Evolutionary conservation across 2,329 filamentous ascomycete species (phyloP).

Genomic region (Passalora sequoiae): DNA sequence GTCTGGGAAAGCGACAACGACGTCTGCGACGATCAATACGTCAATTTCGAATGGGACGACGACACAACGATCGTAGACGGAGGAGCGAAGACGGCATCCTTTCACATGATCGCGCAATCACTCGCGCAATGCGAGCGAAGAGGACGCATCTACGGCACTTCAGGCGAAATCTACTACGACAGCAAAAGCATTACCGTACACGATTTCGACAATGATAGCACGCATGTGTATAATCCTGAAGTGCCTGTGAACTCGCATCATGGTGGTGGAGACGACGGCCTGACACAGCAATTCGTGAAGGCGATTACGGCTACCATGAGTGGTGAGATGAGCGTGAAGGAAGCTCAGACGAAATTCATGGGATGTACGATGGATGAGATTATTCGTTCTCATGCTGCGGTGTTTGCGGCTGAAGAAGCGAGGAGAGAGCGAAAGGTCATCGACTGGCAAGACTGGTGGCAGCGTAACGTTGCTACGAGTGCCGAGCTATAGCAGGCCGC

Average conservation of each 20-base stretch:
- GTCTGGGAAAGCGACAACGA: constrained; percentile 92
- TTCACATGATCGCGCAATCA: constrained; percentile 93
- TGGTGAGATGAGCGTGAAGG: constrained; percentile 57
- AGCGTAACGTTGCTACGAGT: constrained; percentile 11
- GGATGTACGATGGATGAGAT: constrained; percentile 83
- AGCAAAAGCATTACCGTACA: constrained; percentile 70
- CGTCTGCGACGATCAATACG: constrained; percentile 87
- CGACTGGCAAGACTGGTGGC: constrained; percentile 44
- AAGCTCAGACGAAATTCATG: constrained; percentile 69
- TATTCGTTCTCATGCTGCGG: constrained; percentile 82
- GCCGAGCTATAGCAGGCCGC: too few species aligned
- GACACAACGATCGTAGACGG: constrained; percentile 40
- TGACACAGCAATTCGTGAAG: constrained; percentile 74
- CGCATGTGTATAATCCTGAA: constrained; percentile 55
- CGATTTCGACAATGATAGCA: constrained; percentile 59
- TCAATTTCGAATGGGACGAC: constrained; percentile 83
- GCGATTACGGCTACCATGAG: constrained; percentile 78
- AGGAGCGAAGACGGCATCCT: constrained; percentile 71
- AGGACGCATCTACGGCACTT: constrained; percentile 77
- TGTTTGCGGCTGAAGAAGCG: constrained; percentile 91
- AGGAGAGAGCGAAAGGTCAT: constrained; percentile 64
- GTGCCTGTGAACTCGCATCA: constrained; percentile 50
- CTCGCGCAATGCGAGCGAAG: constrained; percentile 81
- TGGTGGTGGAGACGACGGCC: constrained; percentile 73
- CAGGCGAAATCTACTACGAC: constrained; percentile 83